phyloP scores from a whole-genome alignment of 2,329 filamentous ascomycete species.

The Diplodia seriata region DNA sequence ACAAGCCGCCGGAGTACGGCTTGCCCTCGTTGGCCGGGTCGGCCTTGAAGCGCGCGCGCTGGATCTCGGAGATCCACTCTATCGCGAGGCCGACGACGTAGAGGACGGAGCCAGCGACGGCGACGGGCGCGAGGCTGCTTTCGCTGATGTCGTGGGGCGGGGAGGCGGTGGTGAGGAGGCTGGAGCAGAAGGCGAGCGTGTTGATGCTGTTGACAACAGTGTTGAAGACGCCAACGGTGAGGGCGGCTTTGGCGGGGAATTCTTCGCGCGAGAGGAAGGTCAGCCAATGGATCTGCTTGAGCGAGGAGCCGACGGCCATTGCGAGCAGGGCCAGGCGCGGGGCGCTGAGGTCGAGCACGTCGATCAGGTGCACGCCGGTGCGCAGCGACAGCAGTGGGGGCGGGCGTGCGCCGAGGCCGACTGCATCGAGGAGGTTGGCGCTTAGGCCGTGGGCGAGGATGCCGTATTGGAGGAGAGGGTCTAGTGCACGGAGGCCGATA shows the following conservation, averaged over 20 bases:
- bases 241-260: conserved; percentile 54
- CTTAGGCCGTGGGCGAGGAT: conserved; percentile 56
- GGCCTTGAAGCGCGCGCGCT: conserved; percentile 61
- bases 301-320: conserved; percentile 60
- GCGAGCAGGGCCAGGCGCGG: conserved; percentile 59
- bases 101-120: conserved; percentile 56
- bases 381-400: conserved; percentile 42
- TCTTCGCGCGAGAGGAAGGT: conserved; percentile 57
- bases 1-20: conserved; percentile 59
- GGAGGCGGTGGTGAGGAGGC: conserved; percentile 56
- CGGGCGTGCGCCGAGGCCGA: conserved; percentile 55
- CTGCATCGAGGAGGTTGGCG: conserved; percentile 51
- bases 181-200: conserved; percentile 60
- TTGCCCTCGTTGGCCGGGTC: conserved; percentile 61
- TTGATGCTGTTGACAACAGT: conserved; percentile 62
- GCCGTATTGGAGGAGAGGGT: conserved; percentile 57
- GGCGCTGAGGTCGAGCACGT: conserved; percentile 57
- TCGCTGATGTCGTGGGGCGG: conserved; percentile 39
- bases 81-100: conserved; percentile 61
- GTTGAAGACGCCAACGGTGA: conserved; percentile 60
- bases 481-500: conserved; percentile 55
- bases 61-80: conserved; percentile 64
- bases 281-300: conserved; percentile 66
- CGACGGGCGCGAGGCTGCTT: conserved; percentile 49
- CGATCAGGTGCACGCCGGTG: conserved; percentile 43